These are phyloP conservation scores for Camellia oleifera DNA, from an alignment of 179 eudicot genomes.

Conservation along the genomic window DNA sequence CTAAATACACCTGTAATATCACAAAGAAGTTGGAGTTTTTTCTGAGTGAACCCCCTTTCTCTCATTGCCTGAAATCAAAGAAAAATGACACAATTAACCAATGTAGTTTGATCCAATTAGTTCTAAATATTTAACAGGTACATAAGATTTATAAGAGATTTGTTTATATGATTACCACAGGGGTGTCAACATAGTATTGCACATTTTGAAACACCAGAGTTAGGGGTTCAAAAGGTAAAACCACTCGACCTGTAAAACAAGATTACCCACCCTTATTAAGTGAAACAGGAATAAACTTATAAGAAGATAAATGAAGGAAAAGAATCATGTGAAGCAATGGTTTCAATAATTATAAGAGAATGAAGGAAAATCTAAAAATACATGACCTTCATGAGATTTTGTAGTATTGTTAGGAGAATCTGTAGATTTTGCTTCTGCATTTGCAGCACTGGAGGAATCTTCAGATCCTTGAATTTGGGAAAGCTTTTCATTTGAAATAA, in stretches of 20 bases:
- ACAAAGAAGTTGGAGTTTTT: slow-evolving; percentile 54
- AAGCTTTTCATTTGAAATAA: slow-evolving; percentile 61
- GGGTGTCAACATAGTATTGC: slow-evolving; percentile 69
- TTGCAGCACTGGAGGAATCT: slow-evolving; percentile 13
- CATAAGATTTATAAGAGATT: background rate
- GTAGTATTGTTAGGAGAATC: slow-evolving; percentile 3
- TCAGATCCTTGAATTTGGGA: slow-evolving; percentile 35
- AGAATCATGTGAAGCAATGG: background rate
- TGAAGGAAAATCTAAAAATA: background rate
- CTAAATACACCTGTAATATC: slow-evolving; percentile 57
- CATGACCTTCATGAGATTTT: slow-evolving; percentile 38
- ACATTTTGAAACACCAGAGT: slow-evolving; percentile 60
- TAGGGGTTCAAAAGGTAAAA: slow-evolving; percentile 70
- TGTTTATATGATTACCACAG: slow-evolving; percentile 40
- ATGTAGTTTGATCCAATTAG: background rate
- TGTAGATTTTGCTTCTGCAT: slow-evolving; percentile 9
- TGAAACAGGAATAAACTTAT: background rate
- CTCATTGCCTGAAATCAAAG: slow-evolving; percentile 56
- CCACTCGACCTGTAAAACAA: slow-evolving; percentile 52
- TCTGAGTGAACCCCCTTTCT: slow-evolving; percentile 51
- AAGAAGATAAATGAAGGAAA: background rate
- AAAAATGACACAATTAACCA: background rate
- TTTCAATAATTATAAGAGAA: background rate
- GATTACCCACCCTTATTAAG: background rate
- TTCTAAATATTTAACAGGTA: background rate